Conservation (phyloP, 1,139 yeast species). For the Lodderomyces pseudojiufengensis region DNA sequence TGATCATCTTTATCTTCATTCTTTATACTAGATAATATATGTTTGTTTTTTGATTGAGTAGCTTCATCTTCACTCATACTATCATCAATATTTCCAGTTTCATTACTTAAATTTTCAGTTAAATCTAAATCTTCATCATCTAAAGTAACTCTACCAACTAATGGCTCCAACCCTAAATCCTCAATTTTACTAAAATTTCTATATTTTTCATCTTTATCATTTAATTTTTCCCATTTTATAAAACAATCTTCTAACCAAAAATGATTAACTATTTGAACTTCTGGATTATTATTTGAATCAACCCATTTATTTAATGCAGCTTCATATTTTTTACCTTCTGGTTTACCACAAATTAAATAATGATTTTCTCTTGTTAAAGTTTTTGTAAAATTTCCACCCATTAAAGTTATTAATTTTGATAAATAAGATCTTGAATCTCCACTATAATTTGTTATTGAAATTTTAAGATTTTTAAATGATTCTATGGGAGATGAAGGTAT, state of each 20-base stretch:
- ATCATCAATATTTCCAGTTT: conserved; percentile 24
- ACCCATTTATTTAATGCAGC: conserved; percentile 66
- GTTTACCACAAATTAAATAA: conserved; percentile 65
- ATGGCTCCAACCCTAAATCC: conserved; percentile 33
- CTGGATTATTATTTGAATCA: conserved; percentile 24
- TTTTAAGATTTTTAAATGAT: conserved; percentile 48
- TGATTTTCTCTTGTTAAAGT: conserved; percentile 66
- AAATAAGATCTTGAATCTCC: conserved; percentile 81
- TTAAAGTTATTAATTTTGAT: conserved; percentile 54
- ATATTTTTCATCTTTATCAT: conserved; percentile 42
- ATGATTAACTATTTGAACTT: conserved; percentile 63
- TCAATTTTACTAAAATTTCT: conserved; percentile 40
- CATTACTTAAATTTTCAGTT: conserved; percentile 12
- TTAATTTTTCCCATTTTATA: conserved; percentile 54
- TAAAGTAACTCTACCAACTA: conserved; percentile 51
- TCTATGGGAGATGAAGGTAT: conserved; percentile 51
- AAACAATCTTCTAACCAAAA: conserved; percentile 88
- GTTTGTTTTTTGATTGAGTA: conserved; percentile 6
- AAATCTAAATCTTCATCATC: conserved; percentile 25
- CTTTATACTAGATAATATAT: conserved; percentile 1
- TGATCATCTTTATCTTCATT: conserved; percentile 3
- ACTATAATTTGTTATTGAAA: conserved; percentile 75
- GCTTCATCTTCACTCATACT: conserved; percentile 33
- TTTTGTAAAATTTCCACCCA: conserved; percentile 79
- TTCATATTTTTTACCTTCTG: conserved; percentile 68